phyloP scores from a whole-genome alignment of 345 rosid genomes.

The Eutrema japonicum region DNA sequence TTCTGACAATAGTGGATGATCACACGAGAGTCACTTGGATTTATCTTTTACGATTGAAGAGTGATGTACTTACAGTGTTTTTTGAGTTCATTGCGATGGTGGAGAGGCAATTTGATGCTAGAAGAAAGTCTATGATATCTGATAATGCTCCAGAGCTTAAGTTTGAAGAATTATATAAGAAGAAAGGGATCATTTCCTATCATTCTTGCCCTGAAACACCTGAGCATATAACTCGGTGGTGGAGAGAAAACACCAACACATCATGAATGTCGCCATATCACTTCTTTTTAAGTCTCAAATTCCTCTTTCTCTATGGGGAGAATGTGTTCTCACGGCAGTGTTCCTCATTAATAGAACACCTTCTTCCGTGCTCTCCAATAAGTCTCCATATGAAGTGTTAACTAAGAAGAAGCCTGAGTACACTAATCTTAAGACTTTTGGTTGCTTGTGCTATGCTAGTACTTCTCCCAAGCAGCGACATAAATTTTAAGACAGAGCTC shows the following conservation, averaged over 20 bases:
- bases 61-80: not conserved
- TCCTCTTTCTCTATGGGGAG: not conserved
- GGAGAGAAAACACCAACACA: too few relatives aligned
- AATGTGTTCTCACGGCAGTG: not conserved
- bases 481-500: not conserved
- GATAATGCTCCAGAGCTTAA: not conserved
- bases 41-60: not conserved
- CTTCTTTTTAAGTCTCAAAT: too few relatives aligned
- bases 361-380: not conserved
- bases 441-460: not conserved
- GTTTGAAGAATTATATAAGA: not conserved
- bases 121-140: not conserved
- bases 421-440: not conserved
- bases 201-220: not conserved
- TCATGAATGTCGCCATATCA: too few relatives aligned
- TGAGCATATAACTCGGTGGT: too few relatives aligned
- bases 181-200: not conserved
- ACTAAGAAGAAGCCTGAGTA: not conserved
- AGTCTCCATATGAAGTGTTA: too few relatives aligned
- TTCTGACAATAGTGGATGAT: too few relatives aligned
- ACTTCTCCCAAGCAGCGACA: not conserved
- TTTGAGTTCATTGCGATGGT: not conserved
- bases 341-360: not conserved
- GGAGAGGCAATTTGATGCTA: not conserved
- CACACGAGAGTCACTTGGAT: not conserved